Conservation (phyloP, 192 early-diverging fungal genomes). For the Phycomyces blakesleeanus region DNA sequence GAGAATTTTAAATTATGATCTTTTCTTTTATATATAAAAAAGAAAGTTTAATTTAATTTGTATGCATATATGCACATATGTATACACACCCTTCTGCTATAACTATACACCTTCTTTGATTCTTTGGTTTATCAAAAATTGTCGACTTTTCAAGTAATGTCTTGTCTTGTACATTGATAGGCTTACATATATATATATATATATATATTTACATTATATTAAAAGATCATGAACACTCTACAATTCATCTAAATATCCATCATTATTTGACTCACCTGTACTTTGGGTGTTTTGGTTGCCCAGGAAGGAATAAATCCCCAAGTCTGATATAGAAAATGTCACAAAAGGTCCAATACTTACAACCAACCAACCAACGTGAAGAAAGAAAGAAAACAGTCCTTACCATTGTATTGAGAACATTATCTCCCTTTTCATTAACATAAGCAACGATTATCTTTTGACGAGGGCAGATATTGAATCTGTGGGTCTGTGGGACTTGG, state of each 20-base stretch:
- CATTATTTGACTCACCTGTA: conserved; percentile 5
- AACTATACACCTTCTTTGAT: conserved; percentile 49
- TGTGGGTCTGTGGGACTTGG: conserved; percentile 16
- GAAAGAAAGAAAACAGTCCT: no score
- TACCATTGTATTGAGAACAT: conserved; percentile 47
- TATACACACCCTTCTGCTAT: conserved; percentile 45
- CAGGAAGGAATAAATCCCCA: conserved; percentile 53
- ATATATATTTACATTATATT: no score
- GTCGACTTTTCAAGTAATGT: conserved; percentile 41
- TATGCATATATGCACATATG: not conserved
- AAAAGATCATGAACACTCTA: no score
- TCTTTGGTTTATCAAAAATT: conserved; percentile 48
- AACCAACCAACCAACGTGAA: no score
- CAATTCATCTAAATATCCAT: no score
- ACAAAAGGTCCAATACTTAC: not conserved
- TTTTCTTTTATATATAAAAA: no score
- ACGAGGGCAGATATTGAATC: conserved; percentile 49
- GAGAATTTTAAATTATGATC: not conserved
- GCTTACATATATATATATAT: no score
- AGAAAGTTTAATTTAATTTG: not conserved
- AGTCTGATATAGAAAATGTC: conserved; percentile 20
- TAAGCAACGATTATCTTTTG: conserved; percentile 40
- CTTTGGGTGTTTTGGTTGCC: conserved; percentile 38
- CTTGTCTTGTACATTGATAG: conserved; percentile 55
- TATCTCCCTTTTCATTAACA: conserved; percentile 3